These are phyloP conservation scores for Rhododendron henanense DNA, from an alignment of 148 eudicot species.

Conservation along the genomic window DNA sequence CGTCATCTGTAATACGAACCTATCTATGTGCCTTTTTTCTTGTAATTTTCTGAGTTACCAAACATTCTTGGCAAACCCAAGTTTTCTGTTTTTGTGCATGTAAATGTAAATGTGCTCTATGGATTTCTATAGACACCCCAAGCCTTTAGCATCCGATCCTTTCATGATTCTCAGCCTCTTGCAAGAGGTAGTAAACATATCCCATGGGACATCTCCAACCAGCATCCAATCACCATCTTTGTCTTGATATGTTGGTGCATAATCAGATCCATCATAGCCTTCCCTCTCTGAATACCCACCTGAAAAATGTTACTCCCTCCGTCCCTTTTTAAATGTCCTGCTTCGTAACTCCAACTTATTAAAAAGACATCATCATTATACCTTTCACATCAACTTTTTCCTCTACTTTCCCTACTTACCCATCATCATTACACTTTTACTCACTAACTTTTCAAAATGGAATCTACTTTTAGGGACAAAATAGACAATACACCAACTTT, in stretches of 20 bases:
- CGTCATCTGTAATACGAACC: neutral
- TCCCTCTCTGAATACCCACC: constrained; percentile 37
- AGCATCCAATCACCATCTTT: constrained; percentile 61
- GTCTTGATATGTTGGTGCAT: constrained; percentile 47
- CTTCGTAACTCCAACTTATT: no score
- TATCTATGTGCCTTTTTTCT: neutral
- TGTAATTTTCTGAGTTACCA: neutral
- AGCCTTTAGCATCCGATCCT: constrained; percentile 49
- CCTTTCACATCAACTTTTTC: no score
- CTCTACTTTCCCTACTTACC: no score
- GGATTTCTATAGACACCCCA: constrained; percentile 25
- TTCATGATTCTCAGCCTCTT: constrained; percentile 50
- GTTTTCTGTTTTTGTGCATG: neutral
- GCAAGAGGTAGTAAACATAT: constrained; percentile 47
- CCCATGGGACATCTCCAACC: constrained; percentile 61
- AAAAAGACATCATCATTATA: no score
- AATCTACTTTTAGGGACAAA: no score
- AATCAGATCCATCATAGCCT: constrained; percentile 36
- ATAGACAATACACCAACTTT: no score
- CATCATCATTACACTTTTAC: no score
- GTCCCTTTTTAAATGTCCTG: no score
- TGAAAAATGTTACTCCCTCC: neutral
- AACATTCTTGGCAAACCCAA: neutral
- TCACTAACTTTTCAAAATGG: no score
- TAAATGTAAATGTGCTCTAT: neutral